A percentile compares a stretch with the other conserved stretches of the same genome.
These are phyloP conservation scores for Panicum hallii DNA, from an alignment of 202 grass and related monocot species.

Conservation along the genomic window DNA sequence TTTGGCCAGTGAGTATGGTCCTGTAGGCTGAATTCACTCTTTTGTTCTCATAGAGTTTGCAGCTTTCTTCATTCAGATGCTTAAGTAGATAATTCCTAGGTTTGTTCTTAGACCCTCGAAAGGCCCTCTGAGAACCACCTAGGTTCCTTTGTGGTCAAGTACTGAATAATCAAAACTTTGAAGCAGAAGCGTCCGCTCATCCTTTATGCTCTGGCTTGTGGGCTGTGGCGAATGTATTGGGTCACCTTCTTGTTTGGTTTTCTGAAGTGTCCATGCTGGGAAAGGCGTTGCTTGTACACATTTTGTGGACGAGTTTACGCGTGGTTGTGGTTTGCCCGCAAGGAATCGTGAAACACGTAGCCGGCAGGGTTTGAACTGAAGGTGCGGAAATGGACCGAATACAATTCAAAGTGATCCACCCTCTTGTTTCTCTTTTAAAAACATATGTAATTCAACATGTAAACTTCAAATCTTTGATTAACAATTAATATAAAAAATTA, in stretches of 20 bases:
- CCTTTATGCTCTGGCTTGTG: too few relatives aligned
- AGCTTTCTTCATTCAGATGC: background rate
- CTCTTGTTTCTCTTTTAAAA: too few relatives aligned
- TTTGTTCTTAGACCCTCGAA: background rate
- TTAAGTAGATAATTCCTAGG: background rate
- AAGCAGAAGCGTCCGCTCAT: too few relatives aligned
- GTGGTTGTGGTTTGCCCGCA: background rate
- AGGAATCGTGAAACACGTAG: background rate
- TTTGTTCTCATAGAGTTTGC: background rate
- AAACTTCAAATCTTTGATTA: too few relatives aligned
- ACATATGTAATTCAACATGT: too few relatives aligned
- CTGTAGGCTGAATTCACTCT: too few relatives aligned
- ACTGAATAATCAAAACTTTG: too few relatives aligned
- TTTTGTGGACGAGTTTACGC: background rate
- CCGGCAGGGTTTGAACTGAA: background rate
- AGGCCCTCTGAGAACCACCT: background rate
- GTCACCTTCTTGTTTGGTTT: background rate
- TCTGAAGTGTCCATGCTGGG: background rate
- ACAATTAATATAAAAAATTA: too few relatives aligned
- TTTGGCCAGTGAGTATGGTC: background rate
- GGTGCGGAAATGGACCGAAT: too few relatives aligned
- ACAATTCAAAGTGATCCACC: too few relatives aligned
- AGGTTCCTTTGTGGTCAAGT: too few relatives aligned
- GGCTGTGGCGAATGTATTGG: background rate
- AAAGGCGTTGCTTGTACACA: background rate